Evolutionary conservation across 2,329 filamentous ascomycete genomes (phyloP), one percentile per base, ranked within the genome.

Genomic region (Ampelomyces quisqualis): DNA sequence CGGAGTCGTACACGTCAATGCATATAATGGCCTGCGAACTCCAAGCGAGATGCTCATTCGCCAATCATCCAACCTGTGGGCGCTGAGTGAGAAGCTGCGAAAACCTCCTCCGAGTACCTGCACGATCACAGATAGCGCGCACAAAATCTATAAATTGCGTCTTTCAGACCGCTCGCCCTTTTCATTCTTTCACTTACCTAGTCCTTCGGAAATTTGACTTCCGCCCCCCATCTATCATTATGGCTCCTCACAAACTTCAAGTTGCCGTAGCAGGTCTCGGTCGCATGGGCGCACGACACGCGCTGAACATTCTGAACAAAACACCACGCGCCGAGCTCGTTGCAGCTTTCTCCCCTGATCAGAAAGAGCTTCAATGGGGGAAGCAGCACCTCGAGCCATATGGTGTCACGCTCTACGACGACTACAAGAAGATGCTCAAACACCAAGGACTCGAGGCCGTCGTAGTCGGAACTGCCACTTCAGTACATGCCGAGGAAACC

Each of bases 271-370:
- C 72, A 26, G 75, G 76, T 32, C 73, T 78, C 34, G 75, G 76
- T 21, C 73, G 76, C 49, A 78, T 78, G 73, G 76, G 75, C 33
- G 70, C 73, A 43, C 70, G 74, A n/a, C 75, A 78, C 60, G 76
- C 73, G 37, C 58, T 73, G 32, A 76, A 74, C 49, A 71, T 77
- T 42, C 62, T 76, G 34, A 59, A 73, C 40, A 65, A 66, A 19
- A 70, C 70, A 5, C 73, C 74, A 18, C 69, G 73, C 28, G 74
- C 75, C 28, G 60, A 75, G 34, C 69, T 79, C 20, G 71, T 77
- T 19, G 75, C 74, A 39, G 76, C 72, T 24, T 76, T 71, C 55
- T 72, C 72, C 4, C 73, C 73, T 6, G 74, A 75, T 32, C 53
- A 64, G 5, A 55, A 57, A 1, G 74, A 77, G 51, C 60, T 73